Percentiles rank a stretch among this genome's conserved stretches.
Evolutionary conservation across 768 basidiomycete genomes (phyloP).

Genomic region (Steccherinum ochraceum): DNA sequence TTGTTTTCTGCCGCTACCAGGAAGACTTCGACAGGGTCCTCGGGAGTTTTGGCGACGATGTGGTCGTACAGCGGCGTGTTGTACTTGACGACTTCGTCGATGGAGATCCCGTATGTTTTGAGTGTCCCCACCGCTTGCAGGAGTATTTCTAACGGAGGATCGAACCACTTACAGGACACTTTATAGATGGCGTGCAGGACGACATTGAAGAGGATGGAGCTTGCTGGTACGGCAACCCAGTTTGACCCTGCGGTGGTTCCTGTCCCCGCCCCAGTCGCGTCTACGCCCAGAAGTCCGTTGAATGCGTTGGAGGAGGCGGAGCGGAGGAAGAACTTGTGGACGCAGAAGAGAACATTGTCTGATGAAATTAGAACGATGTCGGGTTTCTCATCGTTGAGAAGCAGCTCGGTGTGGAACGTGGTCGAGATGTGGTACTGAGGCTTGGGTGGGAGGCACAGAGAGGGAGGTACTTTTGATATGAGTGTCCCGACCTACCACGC

Average conservation of each 20-base stretch:
- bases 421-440: too few species aligned
- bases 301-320: constrained; percentile 19
- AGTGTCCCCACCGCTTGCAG: constrained; percentile 20
- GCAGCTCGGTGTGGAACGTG: constrained; percentile 12
- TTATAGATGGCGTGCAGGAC: constrained; percentile 28
- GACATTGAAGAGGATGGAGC: constrained; percentile 25
- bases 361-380: constrained; percentile 20
- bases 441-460: too few species aligned
- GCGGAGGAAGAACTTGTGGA: constrained; percentile 16
- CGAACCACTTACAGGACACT: constrained; percentile 19
- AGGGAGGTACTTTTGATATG: not conserved
- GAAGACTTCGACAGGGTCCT: constrained; percentile 34
- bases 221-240: too few species aligned
- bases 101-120: constrained; percentile 21
- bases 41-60: constrained; percentile 28
- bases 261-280: constrained; percentile 24
- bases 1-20: constrained; percentile 30
- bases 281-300: constrained; percentile 2
- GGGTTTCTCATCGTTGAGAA: constrained; percentile 5
- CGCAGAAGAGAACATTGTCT: constrained; percentile 26
- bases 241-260: constrained; percentile 25
- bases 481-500: not conserved
- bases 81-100: constrained; percentile 20
- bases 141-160: constrained; percentile 24
- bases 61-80: constrained; percentile 25